phyloP scores from a whole-genome alignment of 2,329 filamentous ascomycete species.

The Bipolaris sorokiniana region DNA sequence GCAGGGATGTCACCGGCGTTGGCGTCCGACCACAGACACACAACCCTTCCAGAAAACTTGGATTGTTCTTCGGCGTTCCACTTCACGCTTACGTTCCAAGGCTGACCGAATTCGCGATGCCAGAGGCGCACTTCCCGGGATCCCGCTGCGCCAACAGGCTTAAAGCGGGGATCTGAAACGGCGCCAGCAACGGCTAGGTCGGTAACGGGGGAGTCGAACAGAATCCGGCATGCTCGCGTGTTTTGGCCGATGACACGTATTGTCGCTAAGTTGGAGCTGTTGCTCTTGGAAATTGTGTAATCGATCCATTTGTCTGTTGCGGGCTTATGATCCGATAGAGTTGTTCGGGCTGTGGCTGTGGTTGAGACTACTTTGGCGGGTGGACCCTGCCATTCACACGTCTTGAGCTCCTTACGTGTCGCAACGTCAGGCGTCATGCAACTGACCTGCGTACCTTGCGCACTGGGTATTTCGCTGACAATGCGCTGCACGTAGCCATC shows the following conservation, averaged over 20 bases:
- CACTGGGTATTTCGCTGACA: slow-evolving; percentile 72
- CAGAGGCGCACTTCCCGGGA: slow-evolving; percentile 76
- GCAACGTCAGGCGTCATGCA: slow-evolving; percentile 51
- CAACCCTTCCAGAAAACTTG: slow-evolving; percentile 63
- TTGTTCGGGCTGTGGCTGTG: slow-evolving; percentile 29
- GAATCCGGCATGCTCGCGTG: slow-evolving; percentile 77
- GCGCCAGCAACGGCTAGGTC: slow-evolving; percentile 69
- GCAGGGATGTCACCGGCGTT: slow-evolving; percentile 81
- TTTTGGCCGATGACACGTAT: slow-evolving; percentile 74
- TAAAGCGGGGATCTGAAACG: slow-evolving; percentile 68
- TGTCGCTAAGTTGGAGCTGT: slow-evolving; percentile 60
- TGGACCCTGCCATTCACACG: slow-evolving; percentile 75
- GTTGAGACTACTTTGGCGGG: slow-evolving; percentile 67
- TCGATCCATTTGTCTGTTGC: slow-evolving; percentile 62
- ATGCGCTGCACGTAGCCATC: slow-evolving; percentile 58
- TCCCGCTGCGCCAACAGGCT: slow-evolving; percentile 66
- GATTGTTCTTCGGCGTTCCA: slow-evolving; percentile 58
- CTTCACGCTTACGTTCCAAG: slow-evolving; percentile 76
- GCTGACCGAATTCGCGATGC: slow-evolving; percentile 77
- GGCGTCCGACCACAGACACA: slow-evolving; percentile 87
- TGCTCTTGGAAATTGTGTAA: slow-evolving; percentile 63
- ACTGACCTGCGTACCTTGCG: slow-evolving; percentile 62
- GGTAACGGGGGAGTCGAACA: slow-evolving; percentile 71
- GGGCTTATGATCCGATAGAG: slow-evolving; percentile 34
- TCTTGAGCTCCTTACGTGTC: slow-evolving; percentile 60